phyloP scores from a whole-genome alignment of 179 eudicot species.

The Spinacia oleracea region DNA sequence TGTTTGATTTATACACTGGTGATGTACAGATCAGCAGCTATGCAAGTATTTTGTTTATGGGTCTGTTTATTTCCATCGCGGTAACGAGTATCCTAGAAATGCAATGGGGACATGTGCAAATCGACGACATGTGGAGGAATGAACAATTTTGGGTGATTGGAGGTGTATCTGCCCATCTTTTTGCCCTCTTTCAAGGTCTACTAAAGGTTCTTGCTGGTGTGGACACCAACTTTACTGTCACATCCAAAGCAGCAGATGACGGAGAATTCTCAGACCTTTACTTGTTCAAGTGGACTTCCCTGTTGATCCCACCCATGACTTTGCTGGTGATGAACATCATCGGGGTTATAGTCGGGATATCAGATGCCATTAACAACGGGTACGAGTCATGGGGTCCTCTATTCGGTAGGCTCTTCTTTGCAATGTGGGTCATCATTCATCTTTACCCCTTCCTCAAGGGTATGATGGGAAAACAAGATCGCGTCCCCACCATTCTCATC shows the following conservation, averaged over 20 bases:
- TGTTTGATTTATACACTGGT: slow-evolving; percentile 4
- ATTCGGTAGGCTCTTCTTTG: slow-evolving; percentile 82
- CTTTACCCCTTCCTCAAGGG: slow-evolving; percentile 97
- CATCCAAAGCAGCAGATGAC: slow-evolving; percentile 94
- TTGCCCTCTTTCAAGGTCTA: slow-evolving; percentile 91
- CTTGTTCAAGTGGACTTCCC: slow-evolving; percentile 84
- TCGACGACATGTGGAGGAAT: slow-evolving; percentile 96
- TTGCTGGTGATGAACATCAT: slow-evolving; percentile 70
- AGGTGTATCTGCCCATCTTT: slow-evolving; percentile 84
- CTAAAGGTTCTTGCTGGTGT: slow-evolving; percentile 95
- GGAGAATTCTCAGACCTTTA: slow-evolving; percentile 89
- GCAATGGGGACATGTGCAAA: slow-evolving; percentile 87
- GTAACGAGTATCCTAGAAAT: slow-evolving; percentile 81
- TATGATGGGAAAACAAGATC: slow-evolving; percentile 72
- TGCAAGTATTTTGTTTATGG: slow-evolving; percentile 87
- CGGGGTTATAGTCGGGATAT: slow-evolving; percentile 72
- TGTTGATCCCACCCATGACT: slow-evolving; percentile 80
- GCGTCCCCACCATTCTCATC: slow-evolving; percentile 72
- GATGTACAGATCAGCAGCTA: slow-evolving; percentile 78
- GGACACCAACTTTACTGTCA: slow-evolving; percentile 86
- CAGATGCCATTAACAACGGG: slow-evolving; percentile 90
- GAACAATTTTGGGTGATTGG: slow-evolving; percentile 99
- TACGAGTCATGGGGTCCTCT: slow-evolving; percentile 96
- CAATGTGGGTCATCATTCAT: slow-evolving; percentile 91
- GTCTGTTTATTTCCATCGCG: slow-evolving; percentile 76